phyloP scores from a whole-genome alignment of 352 stramenopile genomes.

The Pythium plurisporium region DNA sequence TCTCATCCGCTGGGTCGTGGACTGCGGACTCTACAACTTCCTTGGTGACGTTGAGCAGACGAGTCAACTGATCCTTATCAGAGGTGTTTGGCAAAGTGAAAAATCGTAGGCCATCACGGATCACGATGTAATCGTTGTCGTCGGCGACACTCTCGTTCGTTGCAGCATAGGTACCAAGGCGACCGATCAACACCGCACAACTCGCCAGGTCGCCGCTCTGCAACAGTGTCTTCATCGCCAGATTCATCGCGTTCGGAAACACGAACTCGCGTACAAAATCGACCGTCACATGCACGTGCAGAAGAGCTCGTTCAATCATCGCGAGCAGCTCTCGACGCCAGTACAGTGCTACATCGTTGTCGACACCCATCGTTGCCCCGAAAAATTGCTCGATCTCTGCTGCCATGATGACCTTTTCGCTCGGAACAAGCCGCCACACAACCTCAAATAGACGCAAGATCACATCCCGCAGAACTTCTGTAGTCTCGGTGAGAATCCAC shows the following conservation, averaged over 20 bases:
- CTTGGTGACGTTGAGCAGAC: not conserved
- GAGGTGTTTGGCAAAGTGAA: constrained; percentile 10
- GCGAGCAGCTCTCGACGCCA: constrained; percentile 50
- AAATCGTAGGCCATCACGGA: constrained; percentile 37
- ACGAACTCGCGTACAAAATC: constrained; percentile 53
- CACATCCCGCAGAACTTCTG: constrained; percentile 33
- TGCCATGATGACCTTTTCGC: constrained; percentile 27
- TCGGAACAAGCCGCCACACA: constrained; percentile 64
- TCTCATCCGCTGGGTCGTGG: constrained; percentile 3
- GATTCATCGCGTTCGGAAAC: constrained; percentile 48
- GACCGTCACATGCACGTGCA: constrained; percentile 43
- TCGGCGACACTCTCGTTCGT: constrained; percentile 43
- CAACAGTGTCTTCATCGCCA: constrained; percentile 47
- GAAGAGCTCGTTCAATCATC: constrained; percentile 45
- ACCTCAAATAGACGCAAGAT: constrained; percentile 52
- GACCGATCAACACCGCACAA: constrained; percentile 51
- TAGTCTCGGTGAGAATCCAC: constrained; percentile 39
- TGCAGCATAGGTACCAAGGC: constrained; percentile 49
- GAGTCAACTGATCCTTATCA: not conserved
- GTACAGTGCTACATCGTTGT: constrained; percentile 26
- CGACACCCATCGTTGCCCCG: constrained; percentile 6
- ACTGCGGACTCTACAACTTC: not conserved
- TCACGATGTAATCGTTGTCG: constrained; percentile 40
- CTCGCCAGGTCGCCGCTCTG: constrained; percentile 29
- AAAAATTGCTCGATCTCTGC: constrained; percentile 50